Evolutionary conservation across 2,329 filamentous ascomycete species (phyloP), one percentile per base, ranked within the genome.

Genomic region (Aschersonia sp.): DNA sequence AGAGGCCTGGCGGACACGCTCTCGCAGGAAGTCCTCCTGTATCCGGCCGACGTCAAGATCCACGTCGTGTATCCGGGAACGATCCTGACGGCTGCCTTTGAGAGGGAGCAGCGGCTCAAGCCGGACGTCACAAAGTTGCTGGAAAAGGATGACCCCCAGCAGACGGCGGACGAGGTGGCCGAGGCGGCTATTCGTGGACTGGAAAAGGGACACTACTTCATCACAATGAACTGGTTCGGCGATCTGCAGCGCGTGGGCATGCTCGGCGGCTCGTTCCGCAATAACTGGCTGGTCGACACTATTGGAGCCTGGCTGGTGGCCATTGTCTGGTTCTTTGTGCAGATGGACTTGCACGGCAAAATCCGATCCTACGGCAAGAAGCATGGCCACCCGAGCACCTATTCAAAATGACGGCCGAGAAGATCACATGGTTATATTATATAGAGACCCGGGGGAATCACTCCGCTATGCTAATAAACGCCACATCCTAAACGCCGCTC

Each of bases 11-110:
- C 85, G 47, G 92, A 98, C 61, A 83, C 81, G 0, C 71, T 98
- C 45, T 79, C 79, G 29, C 86, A 90, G 59, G 92, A 98, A 66
- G 69, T 94, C 42, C 72, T 87, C 57, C 70, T 96, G 46, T 98
- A 97, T 69, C 88, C 89, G 43, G 83, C 83, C 47, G 77, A 83
- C 42, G 81, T 97, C 47, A 79, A 84, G 56, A 72, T 96, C 22
- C 87, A 94, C 58, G 76, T 87, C 42, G 78, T 97, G 10, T 85
- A 81, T 57, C 92, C 92, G 0, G 90, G 85, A 47, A 87, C 84
- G 3, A 97, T 98, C 53, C 71, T 79, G 11, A 82, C 77, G 5
- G 81, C 87, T 0, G 88, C 89, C 0, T 75, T 83, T 46, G 81
- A 82, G 51, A 71, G 76, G 14, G 90, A 97, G 67, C 82, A 94